phyloP scores from a whole-genome alignment of 2,329 filamentous ascomycete genomes.

The Thelonectria discophora region DNA sequence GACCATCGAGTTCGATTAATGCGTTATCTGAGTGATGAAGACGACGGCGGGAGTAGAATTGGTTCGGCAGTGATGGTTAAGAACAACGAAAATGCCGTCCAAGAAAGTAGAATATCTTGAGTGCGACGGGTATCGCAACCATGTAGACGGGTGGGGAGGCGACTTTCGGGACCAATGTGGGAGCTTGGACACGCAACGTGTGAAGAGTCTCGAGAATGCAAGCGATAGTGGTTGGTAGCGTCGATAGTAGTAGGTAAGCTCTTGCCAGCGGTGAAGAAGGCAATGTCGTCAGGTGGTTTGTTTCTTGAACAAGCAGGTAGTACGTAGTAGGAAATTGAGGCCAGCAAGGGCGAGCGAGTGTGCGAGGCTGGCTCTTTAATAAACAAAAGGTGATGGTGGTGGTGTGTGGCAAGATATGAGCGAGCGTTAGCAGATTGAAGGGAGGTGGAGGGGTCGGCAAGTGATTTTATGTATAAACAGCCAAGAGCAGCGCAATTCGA shows the following conservation, averaged over 20 bases:
- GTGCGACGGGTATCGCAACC: constrained; percentile 5
- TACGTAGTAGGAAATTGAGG: background rate
- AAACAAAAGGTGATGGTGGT: constrained; percentile 7
- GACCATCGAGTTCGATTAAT: constrained; percentile 45
- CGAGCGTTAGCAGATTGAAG: constrained; percentile 8
- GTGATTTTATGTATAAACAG: constrained; percentile 28
- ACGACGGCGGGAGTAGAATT: background rate
- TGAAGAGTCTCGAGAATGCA: constrained; percentile 16
- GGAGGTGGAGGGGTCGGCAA: constrained; percentile 38
- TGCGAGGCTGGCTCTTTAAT: background rate
- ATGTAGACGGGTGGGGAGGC: constrained; percentile 16
- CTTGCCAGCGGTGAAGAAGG: background rate
- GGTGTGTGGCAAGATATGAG: constrained; percentile 6
- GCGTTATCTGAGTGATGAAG: constrained; percentile 6
- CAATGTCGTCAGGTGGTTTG: background rate
- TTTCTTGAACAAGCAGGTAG: background rate
- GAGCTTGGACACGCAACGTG: constrained; percentile 34
- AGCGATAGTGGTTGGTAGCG: too few species aligned
- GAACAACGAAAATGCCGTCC: background rate
- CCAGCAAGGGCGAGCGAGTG: background rate
- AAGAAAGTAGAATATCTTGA: background rate
- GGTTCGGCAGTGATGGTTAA: background rate
- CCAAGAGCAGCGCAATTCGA: constrained; percentile 1
- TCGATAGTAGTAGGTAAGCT: too few species aligned
- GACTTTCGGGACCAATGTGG: constrained; percentile 35